Evolutionary conservation across 108 stramenopile species (phyloP).

Genomic region (Skeletonema tropicum): DNA sequence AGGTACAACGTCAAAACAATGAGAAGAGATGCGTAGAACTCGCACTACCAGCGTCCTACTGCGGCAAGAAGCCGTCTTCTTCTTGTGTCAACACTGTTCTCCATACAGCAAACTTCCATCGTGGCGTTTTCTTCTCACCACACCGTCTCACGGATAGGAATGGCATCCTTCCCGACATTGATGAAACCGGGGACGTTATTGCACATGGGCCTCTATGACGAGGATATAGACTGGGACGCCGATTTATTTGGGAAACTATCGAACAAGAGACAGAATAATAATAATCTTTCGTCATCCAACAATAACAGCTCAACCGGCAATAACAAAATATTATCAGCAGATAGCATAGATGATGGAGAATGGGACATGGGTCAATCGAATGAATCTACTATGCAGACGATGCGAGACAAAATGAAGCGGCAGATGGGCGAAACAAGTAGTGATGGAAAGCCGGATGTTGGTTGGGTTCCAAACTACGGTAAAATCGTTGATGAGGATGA

Average conservation of each 20-base stretch:
- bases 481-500: slow-evolving; percentile 18
- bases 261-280: not conserved
- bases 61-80: not conserved
- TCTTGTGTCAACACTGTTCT: not conserved
- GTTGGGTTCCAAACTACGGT: slow-evolving; percentile 7
- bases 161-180: not conserved
- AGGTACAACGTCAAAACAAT: not conserved
- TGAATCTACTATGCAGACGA: not conserved
- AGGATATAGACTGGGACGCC: slow-evolving; percentile 15
- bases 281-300: not conserved
- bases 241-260: slow-evolving; percentile 15
- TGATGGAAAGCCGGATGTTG: slow-evolving; percentile 8
- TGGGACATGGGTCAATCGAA: slow-evolving; percentile 3
- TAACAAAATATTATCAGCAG: not conserved
- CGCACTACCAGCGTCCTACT: not conserved
- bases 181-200: not conserved
- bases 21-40: not conserved
- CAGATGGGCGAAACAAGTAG: not conserved
- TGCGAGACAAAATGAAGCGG: slow-evolving; percentile 1
- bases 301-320: not conserved
- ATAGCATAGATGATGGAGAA: not conserved
- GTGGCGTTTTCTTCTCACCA: not conserved
- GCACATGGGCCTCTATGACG: not conserved
- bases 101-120: not conserved
- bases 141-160: not conserved